Evolutionary conservation across 495 filamentous ascomycete species (phyloP), one percentile per base, ranked within the genome.

Genomic region (Xylaria cubensis): DNA sequence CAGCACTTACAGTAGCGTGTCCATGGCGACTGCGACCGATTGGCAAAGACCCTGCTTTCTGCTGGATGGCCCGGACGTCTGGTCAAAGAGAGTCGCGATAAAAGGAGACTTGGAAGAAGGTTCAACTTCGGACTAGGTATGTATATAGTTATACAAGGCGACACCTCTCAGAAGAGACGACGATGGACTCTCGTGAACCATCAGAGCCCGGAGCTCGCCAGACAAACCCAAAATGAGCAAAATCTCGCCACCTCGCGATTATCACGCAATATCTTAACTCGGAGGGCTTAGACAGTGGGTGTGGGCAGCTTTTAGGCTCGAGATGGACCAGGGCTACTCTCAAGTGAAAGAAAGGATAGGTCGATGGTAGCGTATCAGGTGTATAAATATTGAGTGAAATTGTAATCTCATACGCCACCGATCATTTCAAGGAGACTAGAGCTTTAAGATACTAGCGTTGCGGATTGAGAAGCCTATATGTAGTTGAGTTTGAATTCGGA

Each of bases 1-100:
- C 55, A 72, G 64, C 32, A 86, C 92, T 86, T 88, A 94, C 92
- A 94, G 84, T 79, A 94, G 82, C 21, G 92, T 95, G 80, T 95
- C 92, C 92, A 95, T 95, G 62, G 67, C 48, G 69, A 72, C 17
- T 41, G 34, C 29, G 34, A 34, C 67, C 66, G 68, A 63, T 29
- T 70, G 59, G n/a, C 36, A 63, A 51, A 63, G 64, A n/a, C 19
- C 55, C 67, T 39, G 24, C 24, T 70, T 39, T 36, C 15, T 48
- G 29, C 10, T 36, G 8, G 29, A 39, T 13, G 9, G 26, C 24
- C 26, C 5, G 41, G 53, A 8, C 4, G 39, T 44, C 26, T 44
- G 7, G 12, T 24, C 34, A 62, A 13, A 51, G 42, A 44, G 41
- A 70, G 56, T 29, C 21, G 55, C 42, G 56, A 62, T 70, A 51